Conservation (phyloP, 192 early-diverging fungal genomes). For the Rhizoclosmatium sp. region DNA sequence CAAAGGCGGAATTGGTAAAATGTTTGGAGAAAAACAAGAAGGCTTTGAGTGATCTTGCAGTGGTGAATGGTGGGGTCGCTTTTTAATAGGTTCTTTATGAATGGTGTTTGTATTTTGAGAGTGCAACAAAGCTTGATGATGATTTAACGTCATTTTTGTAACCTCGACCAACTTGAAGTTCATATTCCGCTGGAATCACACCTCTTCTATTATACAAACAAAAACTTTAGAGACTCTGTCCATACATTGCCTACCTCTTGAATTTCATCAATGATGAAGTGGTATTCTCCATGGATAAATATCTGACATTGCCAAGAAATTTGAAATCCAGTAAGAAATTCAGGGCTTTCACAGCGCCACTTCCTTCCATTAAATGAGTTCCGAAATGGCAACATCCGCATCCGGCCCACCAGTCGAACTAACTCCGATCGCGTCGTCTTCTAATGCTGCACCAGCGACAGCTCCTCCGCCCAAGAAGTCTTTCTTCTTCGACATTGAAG, state of each 20-base stretch:
- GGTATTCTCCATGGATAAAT: neutral
- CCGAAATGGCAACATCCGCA: too few relatives aligned
- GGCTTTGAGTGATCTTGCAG: conserved; percentile 10
- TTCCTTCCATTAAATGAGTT: too few relatives aligned
- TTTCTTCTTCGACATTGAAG: neutral
- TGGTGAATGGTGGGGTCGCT: neutral
- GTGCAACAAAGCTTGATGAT: neutral
- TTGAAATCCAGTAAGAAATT: too few relatives aligned
- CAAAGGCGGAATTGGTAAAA: conserved; percentile 8
- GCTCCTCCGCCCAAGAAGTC: neutral
- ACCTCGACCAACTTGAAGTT: neutral
- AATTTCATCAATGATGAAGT: too few relatives aligned
- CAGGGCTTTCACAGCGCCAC: too few relatives aligned
- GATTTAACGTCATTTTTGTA: neutral
- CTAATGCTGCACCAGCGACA: too few relatives aligned
- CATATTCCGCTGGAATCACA: neutral
- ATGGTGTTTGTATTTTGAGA: neutral
- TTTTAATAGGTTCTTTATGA: neutral
- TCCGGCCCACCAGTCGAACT: too few relatives aligned
- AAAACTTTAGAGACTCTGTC: too few relatives aligned
- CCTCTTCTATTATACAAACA: too few relatives aligned
- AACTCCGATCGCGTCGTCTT: too few relatives aligned
- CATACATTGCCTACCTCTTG: too few relatives aligned
- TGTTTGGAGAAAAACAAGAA: conserved; percentile 19
- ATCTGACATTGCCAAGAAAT: neutral